Evolutionary conservation across 106 monocot species (phyloP), one percentile per base, ranked within the genome.

Genomic region (Platanthera guangdongensis): DNA sequence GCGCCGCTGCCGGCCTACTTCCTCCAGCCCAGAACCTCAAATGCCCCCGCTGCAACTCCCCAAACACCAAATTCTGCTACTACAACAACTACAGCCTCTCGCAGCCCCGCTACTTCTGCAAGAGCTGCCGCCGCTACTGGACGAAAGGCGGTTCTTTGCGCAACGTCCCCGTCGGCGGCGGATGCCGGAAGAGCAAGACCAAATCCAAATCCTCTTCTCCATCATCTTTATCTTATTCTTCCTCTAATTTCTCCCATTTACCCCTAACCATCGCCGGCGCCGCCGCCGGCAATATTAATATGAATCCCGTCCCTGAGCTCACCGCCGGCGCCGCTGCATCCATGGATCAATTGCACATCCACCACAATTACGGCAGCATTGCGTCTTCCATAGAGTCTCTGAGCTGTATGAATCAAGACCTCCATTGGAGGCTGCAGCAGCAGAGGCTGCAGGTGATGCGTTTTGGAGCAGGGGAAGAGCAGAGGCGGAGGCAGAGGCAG

Each of bases 21-120:
- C 86, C 80, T 2, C 80, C 77, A 3, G 81, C 83, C 68, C 86
- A 83, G 47, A 73, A 74, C 51, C 59, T 84, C 12, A 84, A 83
- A 65, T 90, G 90, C 80, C 90, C 90, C 0, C 84, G 86, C 47
- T 90, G 90, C 60, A 82, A 85, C 87, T 90, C 86, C 4, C 39
- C 83, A 25, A 90, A 90, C 84, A 90, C 90, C 32, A 90, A 90
- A 65, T 90, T 90, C 82, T 90, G 86, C 78, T 90, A 90, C 78
- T 90, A 87, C 78, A 90, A 90, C 84, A 90, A 90, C 87, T 87
- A 87, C 80, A 81, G 81, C 78, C 83, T 87, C 54, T 48, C 83
- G 14, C 86, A 87, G 81, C 86, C 86, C 0, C 74, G 86, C 30
- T 81, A 87, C 78, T 87, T 81, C 83, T 87, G 86, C 78, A 87